These are phyloP conservation scores for Moesziomyces sp. DNA, from an alignment of 1,284 basidiomycete genomes.

Conservation along the genomic window DNA sequence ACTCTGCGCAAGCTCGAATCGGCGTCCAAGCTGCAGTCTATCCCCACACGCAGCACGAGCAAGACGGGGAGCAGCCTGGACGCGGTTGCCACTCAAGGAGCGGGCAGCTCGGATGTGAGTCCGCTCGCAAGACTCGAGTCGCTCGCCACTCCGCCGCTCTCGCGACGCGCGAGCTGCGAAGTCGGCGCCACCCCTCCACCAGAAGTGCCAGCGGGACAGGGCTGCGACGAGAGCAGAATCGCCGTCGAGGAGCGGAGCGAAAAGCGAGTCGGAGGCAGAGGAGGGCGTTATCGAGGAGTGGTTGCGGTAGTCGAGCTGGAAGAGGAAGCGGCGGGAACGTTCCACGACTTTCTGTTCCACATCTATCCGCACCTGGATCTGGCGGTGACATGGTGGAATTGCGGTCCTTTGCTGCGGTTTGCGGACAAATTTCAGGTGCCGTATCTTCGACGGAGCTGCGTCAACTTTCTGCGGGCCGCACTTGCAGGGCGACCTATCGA, in stretches of 20 bases:
- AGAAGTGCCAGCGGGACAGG: too few relatives aligned
- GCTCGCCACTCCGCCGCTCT: constrained; percentile 39
- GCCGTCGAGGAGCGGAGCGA: neutral
- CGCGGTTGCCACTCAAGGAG: neutral
- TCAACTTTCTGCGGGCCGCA: constrained; percentile 42
- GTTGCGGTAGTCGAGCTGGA: constrained; percentile 39
- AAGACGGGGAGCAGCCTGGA: neutral
- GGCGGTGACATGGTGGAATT: constrained; percentile 48
- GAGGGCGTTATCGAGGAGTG: constrained; percentile 13
- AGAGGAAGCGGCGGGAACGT: constrained; percentile 50
- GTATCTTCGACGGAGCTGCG: constrained; percentile 35
- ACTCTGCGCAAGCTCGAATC: constrained; percentile 26
- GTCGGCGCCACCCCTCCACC: neutral
- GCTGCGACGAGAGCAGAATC: too few relatives aligned
- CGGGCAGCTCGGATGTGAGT: neutral
- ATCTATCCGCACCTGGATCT: constrained; percentile 56
- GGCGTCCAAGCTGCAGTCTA: neutral
- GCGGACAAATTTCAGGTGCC: constrained; percentile 56
- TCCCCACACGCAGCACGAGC: constrained; percentile 17
- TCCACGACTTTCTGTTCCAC: constrained; percentile 53
- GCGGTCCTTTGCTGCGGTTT: constrained; percentile 45
- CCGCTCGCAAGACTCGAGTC: constrained; percentile 22
- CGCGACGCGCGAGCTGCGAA: constrained; percentile 14
- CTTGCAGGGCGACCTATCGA: constrained; percentile 56
- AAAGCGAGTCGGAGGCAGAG: neutral